These are phyloP conservation scores for Tricholoma matsutake DNA, from an alignment of 768 basidiomycete species.

Conservation along the genomic window DNA sequence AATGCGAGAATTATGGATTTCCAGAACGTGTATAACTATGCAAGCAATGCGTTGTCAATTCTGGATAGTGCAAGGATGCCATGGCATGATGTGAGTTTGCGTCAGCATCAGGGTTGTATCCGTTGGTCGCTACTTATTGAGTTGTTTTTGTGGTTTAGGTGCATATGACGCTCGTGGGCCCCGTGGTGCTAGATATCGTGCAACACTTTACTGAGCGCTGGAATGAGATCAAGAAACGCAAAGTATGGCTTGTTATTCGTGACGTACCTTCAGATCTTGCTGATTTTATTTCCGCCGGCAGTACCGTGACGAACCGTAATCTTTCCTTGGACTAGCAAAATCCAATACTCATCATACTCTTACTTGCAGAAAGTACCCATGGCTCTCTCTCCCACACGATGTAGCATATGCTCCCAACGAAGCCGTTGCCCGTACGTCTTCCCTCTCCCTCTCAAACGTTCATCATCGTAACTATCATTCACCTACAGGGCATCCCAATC, in stretches of 20 bases:
- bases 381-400: conserved; percentile 82
- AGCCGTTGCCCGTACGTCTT: conserved; percentile 50
- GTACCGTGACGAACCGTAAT: conserved; percentile 47
- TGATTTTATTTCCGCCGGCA: conserved; percentile 10
- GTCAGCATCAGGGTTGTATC: not conserved
- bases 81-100: conserved; percentile 83
- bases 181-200: conserved; percentile 83
- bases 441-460: not conserved
- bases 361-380: conserved; percentile 45
- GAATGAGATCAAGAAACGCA: conserved; percentile 88
- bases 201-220: conserved; percentile 93
- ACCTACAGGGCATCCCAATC: conserved; percentile 59
- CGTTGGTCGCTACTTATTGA: not conserved
- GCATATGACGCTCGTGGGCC: conserved; percentile 81
- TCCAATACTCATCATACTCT: not conserved
- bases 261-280: not conserved
- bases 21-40: conserved; percentile 75
- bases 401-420: conserved; percentile 60
- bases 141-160: conserved; percentile 37
- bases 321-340: not conserved
- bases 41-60: conserved; percentile 64
- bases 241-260: conserved; percentile 35
- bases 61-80: conserved; percentile 80
- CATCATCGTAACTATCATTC: not conserved
- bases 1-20: conserved; percentile 87